Base-by-base conservation (phyloP, 768 basidiomycete genomes). In the Hirschioporus abietinus region DNA sequence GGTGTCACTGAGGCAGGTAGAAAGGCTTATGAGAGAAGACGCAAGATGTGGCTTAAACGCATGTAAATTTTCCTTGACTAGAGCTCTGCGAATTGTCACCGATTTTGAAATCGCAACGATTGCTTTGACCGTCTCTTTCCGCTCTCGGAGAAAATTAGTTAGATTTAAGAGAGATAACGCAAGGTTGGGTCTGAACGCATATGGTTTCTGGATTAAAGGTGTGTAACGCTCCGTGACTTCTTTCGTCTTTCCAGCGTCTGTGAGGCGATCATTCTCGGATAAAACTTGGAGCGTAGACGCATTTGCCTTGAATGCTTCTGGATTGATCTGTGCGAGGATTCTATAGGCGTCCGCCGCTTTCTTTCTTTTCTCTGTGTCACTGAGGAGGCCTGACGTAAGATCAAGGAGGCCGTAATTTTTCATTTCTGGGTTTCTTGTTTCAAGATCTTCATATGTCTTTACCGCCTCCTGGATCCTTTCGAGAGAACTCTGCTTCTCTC, bases 1-100 rank as follows among this genome's bases (percentile, higher is more conserved):
- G 15, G 12, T 10, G 20, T 52, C 42, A 2, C 42, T 52, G 20
- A 68, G 35, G 42, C 34, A 52, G 24, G 65, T 30, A 17, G 64
- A 65, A n/a, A 69, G 34, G 34, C 63, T 69, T 57, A 60, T 52
- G 7, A 68, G 60, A 7, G 67, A 30, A 1, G 17, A 20, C 17
- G 68, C 67, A 63, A 69, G 67, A 23, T 69, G 2, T 1, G 30
- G n/a, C 18, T 65, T 64, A 57, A 68, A 68, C 9, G 60, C 20
- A 20, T 5, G 1, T 24, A 15, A 15, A 25, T 25, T 5, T 3
- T 4, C 1, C 18, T 17, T 34, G 30, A 3, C 60, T 25, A 61
- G 60, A 18, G 5, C 60, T 34, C 10, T 24, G 23, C 24, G 18
- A 7, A 61, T 15, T 3, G 5, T 17, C 60, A 61, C 60, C 15